Base-by-base conservation (phyloP, 345 rosid species). In the Stellera chamaejasme region DNA sequence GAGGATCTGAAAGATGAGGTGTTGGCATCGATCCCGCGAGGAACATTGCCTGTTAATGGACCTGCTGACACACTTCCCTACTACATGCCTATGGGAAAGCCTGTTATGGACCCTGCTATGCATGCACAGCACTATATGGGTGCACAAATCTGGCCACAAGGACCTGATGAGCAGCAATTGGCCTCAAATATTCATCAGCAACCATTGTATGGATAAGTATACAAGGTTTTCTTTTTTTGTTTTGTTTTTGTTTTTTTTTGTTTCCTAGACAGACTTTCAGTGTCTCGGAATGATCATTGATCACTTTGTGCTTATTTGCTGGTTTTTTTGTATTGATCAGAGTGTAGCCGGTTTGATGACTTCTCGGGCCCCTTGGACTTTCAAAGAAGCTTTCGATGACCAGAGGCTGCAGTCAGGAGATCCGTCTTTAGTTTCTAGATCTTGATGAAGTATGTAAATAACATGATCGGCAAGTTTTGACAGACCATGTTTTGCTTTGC, bases 1-100 rank as follows among this genome's bases (percentile, higher is more conserved):
- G 98, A 92, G 87, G 98, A 92, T 70, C 67, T 82, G 54, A 74
- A 86, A 50, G 97, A 92, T 43, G 98, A 92, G 67, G 91, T 78
- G 13, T 76, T 92, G 49, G 82, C 82, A 4, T 66, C 87, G 13
- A 74, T 82, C 50, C 77, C 94, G 0, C 74, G 87, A 58, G 89
- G 82, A 54, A 61, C 78, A 5, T 51, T 80, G 63, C 78, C 81
- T n/a, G 68, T 67, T 44, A 82, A 73, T 11, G 92, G 79, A 12
- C 81, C 84, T 50, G 75, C 81, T 55, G 98, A 85, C 66, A 72
- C 82, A 10, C 75, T 86, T 28, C 78, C 95, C 0, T 88, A 86
- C 61, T 84, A 86, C 65, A 75, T 92, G 95, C 82, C 82, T 45
- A 77, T 92, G 85, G 98, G 93, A 32, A 88, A 86, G 69, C 89